phyloP scores from a whole-genome alignment of 129 eudicot species.

The Saussurea involucrata region DNA sequence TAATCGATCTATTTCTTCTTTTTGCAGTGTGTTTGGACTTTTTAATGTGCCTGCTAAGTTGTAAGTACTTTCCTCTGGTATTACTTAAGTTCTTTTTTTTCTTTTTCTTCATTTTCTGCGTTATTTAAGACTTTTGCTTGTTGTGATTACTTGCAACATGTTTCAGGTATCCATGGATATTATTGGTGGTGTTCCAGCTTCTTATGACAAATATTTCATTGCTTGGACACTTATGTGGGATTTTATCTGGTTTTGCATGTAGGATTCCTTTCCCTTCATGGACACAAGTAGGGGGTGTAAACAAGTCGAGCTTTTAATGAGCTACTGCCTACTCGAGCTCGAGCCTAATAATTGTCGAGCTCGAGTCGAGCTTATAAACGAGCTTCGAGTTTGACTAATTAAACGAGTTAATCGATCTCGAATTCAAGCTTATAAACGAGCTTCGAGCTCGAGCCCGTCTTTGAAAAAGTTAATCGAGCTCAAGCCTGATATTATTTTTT shows the following conservation, averaged over 20 bases:
- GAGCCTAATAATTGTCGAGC: too few species aligned
- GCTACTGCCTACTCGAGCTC: too few species aligned
- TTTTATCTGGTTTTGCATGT: slow-evolving; percentile 98
- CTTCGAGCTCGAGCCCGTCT: too few species aligned
- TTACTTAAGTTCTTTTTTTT: neutral
- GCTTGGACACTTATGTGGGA: slow-evolving; percentile 96
- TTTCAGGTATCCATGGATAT: slow-evolving; percentile 86
- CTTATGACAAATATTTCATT: slow-evolving; percentile 89
- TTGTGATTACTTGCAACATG: neutral
- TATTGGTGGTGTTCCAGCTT: slow-evolving; percentile 78
- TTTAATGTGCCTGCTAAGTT: slow-evolving; percentile 92
- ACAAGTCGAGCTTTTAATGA: too few species aligned
- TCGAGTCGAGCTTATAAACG: too few species aligned
- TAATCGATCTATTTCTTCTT: slow-evolving; percentile 15
- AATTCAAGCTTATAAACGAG: too few species aligned
- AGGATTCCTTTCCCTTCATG: slow-evolving; percentile 14
- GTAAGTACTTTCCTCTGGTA: slow-evolving; percentile 36
- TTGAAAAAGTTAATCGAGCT: too few species aligned
- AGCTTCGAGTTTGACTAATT: too few species aligned
- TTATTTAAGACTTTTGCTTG: neutral
- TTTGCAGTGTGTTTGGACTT: slow-evolving; percentile 92
- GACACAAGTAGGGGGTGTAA: too few species aligned
- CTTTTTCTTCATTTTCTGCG: neutral
- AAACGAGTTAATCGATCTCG: too few species aligned
- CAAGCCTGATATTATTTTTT: too few species aligned